A percentile compares a stretch with the other conserved stretches of the same genome.
phyloP scores from a whole-genome alignment of 2,329 filamentous ascomycete genomes.

The Fusarium bactridioides region DNA sequence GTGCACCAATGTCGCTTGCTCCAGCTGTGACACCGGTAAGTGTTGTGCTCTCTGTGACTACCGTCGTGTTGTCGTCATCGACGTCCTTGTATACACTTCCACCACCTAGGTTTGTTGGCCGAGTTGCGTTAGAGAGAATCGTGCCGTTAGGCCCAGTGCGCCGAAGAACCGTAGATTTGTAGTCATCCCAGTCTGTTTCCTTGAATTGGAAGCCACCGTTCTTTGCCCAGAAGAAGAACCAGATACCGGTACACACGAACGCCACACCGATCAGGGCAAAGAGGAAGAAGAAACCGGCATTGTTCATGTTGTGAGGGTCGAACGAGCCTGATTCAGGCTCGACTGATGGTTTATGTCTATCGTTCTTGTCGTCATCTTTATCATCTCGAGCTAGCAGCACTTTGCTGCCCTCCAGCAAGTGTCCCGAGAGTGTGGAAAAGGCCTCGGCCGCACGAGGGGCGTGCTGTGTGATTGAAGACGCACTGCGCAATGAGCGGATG shows the following conservation, averaged over 20 bases:
- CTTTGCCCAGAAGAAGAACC: slow-evolving; percentile 99
- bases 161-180: slow-evolving; percentile 92
- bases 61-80: slow-evolving; percentile 56
- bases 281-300: slow-evolving; percentile 79
- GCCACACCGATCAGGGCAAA: slow-evolving; percentile 84
- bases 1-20: slow-evolving; percentile 62
- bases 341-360: slow-evolving; percentile 40
- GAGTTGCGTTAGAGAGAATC: slow-evolving; percentile 82
- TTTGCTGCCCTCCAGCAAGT: slow-evolving; percentile 52
- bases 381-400: slow-evolving; percentile 53
- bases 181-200: slow-evolving; percentile 94
- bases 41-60: slow-evolving; percentile 54
- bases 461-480: slow-evolving; percentile 38
- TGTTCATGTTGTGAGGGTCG: slow-evolving; percentile 66
- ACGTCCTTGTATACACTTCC: slow-evolving; percentile 84
- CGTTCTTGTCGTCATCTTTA: slow-evolving; percentile 37
- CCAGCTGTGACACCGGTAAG: slow-evolving; percentile 66
- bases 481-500: slow-evolving; percentile 42
- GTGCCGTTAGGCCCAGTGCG: slow-evolving; percentile 90
- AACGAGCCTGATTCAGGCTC: slow-evolving; percentile 59
- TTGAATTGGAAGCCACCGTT: slow-evolving; percentile 93
- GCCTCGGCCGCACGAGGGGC: slow-evolving; percentile 32
- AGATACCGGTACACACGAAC: slow-evolving; percentile 80
- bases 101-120: slow-evolving; percentile 84
- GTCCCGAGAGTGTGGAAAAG: slow-evolving; percentile 48